Evolutionary conservation across 1,284 basidiomycete species (phyloP), one percentile per base, ranked within the genome.

Genomic region (Cutaneotrichosporon sp.): DNA sequence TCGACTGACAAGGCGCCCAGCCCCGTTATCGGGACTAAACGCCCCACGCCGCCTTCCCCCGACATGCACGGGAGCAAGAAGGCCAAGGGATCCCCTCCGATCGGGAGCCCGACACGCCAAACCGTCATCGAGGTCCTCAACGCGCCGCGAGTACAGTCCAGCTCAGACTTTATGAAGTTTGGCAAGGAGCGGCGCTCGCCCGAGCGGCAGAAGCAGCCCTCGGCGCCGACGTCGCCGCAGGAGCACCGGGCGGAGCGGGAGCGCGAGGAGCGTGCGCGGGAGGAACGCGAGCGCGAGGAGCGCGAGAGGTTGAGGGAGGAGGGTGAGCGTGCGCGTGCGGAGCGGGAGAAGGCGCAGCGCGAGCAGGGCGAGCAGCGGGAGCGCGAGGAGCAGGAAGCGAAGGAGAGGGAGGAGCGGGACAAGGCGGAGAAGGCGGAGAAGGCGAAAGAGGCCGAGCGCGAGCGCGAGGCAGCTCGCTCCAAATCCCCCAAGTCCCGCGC

Each of bases 81-180:
- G 46, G 56, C 61, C 22, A 62, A 64, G 55, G 62, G 54, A 4
- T 55, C 54, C 14, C 54, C 57, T 7, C 39, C 52, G 24, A 49
- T 51, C 0, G 33, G 44, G 4, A 52, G 46, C 29, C 59, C 61
- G 11, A 57, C 59, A 12, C 51, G 54, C 11, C 54, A 62, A 29
- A 71, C 63, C 14, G 61, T 72, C 33, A 72, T 72, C 31, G 72
- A 74, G 49, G 72, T 74, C 9, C 61, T 71, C 25, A 72, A 71
- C 46, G 56, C 64, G 7, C 63, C 66, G 8, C 59, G 62, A 10
- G 61, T 66, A 32, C 51, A 48, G 49, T 26, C 24, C n/a, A 43
- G 32, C 26, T 16, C 50, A 7, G 27, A 39, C 14, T 39, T 38
- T 37, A 41, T 35, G 37, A 29, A 34, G 35, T n/a, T 37, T 22